Evolutionary conservation across 768 basidiomycete genomes (phyloP).

Genomic region (Strobilomyces echinocephalus): DNA sequence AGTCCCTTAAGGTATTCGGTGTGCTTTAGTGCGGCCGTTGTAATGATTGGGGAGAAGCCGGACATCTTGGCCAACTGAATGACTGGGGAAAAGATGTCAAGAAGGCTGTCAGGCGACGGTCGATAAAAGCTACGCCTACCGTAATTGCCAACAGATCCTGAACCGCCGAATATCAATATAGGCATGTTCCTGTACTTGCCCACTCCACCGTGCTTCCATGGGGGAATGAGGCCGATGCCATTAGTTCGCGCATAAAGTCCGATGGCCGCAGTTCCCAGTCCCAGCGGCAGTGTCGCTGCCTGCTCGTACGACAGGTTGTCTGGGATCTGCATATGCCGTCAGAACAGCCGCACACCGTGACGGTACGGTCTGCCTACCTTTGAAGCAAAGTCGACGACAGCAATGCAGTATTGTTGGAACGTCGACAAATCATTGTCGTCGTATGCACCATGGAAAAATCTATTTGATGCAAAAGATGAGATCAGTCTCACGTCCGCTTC

Average conservation of each 20-base stretch:
- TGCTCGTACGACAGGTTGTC: slow-evolving; percentile 43
- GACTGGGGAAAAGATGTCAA: slow-evolving; percentile 24
- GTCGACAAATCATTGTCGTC: slow-evolving; percentile 34
- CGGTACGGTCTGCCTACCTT: slow-evolving; percentile 33
- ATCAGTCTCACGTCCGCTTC: slow-evolving; percentile 19
- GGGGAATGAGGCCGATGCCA: slow-evolving; percentile 39
- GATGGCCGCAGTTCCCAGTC: slow-evolving; percentile 45
- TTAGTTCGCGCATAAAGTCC: slow-evolving; percentile 42
- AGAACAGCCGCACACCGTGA: background rate
- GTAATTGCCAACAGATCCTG: slow-evolving; percentile 47
- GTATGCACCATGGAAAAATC: slow-evolving; percentile 39
- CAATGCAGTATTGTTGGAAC: slow-evolving; percentile 45
- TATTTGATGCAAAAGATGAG: slow-evolving; percentile 22
- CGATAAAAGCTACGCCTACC: slow-evolving; percentile 30
- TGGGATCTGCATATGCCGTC: slow-evolving; percentile 39
- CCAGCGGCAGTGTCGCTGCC: slow-evolving; percentile 46
- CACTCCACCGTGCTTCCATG: slow-evolving; percentile 33
- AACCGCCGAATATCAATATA: slow-evolving; percentile 45
- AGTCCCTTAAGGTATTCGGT: slow-evolving; percentile 32
- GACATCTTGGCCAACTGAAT: slow-evolving; percentile 39
- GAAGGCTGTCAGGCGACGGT: slow-evolving; percentile 1
- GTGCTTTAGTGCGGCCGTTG: slow-evolving; percentile 33
- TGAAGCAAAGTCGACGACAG: slow-evolving; percentile 35
- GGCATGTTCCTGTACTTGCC: slow-evolving; percentile 42
- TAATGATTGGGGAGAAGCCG: slow-evolving; percentile 36